Conservation (phyloP, 179 eudicot species). For the Sideroxylon spinosum region DNA sequence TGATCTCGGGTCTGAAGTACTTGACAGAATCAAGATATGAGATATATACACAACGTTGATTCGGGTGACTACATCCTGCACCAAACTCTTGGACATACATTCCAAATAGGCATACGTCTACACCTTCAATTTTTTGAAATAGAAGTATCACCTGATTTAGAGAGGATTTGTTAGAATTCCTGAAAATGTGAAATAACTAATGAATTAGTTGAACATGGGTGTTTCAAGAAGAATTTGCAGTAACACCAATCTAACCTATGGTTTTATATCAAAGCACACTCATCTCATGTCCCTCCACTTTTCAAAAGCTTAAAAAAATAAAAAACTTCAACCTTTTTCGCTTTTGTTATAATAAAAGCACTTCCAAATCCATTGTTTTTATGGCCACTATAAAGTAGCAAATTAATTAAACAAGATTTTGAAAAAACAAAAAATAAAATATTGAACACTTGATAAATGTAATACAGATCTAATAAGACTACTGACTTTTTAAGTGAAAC, state of each 20-base stretch:
- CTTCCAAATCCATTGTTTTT: not conserved
- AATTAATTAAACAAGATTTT: not conserved
- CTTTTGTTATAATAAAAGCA: not conserved
- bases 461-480: not conserved
- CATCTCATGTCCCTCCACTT: not conserved
- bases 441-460: not conserved
- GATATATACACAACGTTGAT: constrained; percentile 73
- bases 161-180: constrained; percentile 10
- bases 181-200: not conserved
- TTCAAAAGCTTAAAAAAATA: not conserved
- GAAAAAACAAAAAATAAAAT: not conserved
- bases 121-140: constrained; percentile 82
- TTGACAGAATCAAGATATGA: constrained; percentile 91
- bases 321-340: too few species aligned
- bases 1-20: constrained; percentile 74
- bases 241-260: not conserved
- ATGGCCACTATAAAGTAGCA: not conserved
- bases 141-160: constrained; percentile 63
- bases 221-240: not conserved
- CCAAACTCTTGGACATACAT: constrained; percentile 94
- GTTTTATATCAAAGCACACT: not conserved
- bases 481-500: too few species aligned
- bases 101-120: constrained; percentile 81
- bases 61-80: constrained; percentile 66
- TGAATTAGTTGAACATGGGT: too few species aligned